Percentiles rank a stretch among this genome's conserved stretches.
Evolutionary conservation across 1,284 basidiomycete species (phyloP).

Genomic region (Agroathelia rolfsii): DNA sequence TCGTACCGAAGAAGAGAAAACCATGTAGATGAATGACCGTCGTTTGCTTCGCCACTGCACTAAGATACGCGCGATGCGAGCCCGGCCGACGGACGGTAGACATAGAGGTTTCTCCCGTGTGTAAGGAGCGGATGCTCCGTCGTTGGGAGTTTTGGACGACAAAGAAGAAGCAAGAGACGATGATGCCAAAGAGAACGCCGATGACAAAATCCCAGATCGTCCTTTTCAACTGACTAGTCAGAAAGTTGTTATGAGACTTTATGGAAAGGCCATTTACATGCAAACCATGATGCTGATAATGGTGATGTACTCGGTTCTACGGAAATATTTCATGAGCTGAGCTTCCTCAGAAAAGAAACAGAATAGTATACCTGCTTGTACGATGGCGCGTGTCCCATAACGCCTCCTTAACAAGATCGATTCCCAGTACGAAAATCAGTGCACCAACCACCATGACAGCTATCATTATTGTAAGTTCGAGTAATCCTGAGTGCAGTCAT

Average conservation of each 20-base stretch:
- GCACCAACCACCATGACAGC: slow-evolving; percentile 86
- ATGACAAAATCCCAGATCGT: slow-evolving; percentile 91
- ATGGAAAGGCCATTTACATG: no score
- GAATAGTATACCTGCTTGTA: slow-evolving; percentile 67
- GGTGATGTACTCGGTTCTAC: slow-evolving; percentile 65
- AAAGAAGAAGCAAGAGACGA: slow-evolving; percentile 94
- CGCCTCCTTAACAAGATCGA: slow-evolving; percentile 92
- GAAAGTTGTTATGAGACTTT: no score
- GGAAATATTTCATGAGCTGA: slow-evolving; percentile 1
- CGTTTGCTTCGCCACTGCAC: slow-evolving; percentile 87
- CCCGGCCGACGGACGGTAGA: slow-evolving; percentile 89
- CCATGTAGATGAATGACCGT: slow-evolving; percentile 86
- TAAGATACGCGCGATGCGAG: slow-evolving; percentile 82
- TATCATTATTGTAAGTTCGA: slow-evolving; percentile 20
- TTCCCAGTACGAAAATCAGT: slow-evolving; percentile 90
- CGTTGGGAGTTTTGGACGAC: slow-evolving; percentile 88
- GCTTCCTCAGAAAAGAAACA: slow-evolving; percentile 16
- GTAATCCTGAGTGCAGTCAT: not conserved
- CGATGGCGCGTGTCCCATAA: slow-evolving; percentile 92
- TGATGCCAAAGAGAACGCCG: slow-evolving; percentile 87
- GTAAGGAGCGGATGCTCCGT: slow-evolving; percentile 71
- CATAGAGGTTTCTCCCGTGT: slow-evolving; percentile 73
- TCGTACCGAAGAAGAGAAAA: slow-evolving; percentile 96
- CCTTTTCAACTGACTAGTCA: no score
- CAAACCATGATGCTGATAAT: slow-evolving; percentile 77